Conservation (phyloP, 2,329 filamentous ascomycete genomes). For the Fusarium phyllophilum region DNA sequence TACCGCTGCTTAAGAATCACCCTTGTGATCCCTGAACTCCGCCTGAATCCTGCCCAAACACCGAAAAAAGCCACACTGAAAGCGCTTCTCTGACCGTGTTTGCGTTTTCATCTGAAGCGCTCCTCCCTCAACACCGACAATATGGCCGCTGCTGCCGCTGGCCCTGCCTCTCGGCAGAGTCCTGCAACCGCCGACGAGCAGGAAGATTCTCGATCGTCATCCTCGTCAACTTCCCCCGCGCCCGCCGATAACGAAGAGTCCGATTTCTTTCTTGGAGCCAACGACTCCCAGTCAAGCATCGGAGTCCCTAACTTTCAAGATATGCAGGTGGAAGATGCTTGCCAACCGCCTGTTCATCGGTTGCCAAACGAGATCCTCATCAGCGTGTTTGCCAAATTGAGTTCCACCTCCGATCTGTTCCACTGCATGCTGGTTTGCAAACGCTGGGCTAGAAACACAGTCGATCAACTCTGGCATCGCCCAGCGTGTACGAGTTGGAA, state of each 20-base stretch:
- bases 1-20: conserved; percentile 32
- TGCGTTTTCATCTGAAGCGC: conserved; percentile 16
- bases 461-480: conserved; percentile 94
- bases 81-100: not conserved
- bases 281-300: conserved; percentile 93
- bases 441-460: conserved; percentile 90
- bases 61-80: conserved; percentile 9
- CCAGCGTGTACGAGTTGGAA: conserved; percentile 89
- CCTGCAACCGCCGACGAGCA: conserved; percentile 50
- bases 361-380: conserved; percentile 96
- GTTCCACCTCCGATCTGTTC: conserved; percentile 78
- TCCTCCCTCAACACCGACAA: conserved; percentile 13
- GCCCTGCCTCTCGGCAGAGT: conserved; percentile 32
- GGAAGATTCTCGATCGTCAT: conserved; percentile 68
- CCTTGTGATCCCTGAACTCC: conserved; percentile 29
- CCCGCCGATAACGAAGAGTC: conserved; percentile 89
- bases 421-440: conserved; percentile 95
- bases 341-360: conserved; percentile 81
- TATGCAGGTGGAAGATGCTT: conserved; percentile 75
- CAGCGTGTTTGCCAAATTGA: conserved; percentile 87
- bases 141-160: conserved; percentile 40
- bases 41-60: conserved; percentile 16
- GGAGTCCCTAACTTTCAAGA: conserved; percentile 82
- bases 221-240: conserved; percentile 78
- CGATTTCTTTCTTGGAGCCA: conserved; percentile 88